A percentile compares a stretch with the other conserved stretches of the same genome.
phyloP scores from a whole-genome alignment of 371 early-diverging fungal species.

The Actinomucor elegans region DNA sequence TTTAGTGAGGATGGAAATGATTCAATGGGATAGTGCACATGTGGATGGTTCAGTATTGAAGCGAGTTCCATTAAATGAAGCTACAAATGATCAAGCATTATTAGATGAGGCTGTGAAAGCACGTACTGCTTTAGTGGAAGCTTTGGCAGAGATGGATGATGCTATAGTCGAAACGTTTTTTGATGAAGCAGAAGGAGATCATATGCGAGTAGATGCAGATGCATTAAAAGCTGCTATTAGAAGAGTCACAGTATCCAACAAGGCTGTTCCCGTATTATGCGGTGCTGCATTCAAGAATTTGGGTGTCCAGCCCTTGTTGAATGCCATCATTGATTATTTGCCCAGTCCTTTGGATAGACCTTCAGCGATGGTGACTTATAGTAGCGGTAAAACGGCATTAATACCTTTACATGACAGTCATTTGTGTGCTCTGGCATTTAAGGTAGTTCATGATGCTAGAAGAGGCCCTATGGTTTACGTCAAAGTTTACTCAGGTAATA shows the following conservation, averaged over 20 bases:
- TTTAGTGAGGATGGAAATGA: constrained; percentile 71
- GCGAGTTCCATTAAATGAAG: constrained; percentile 25
- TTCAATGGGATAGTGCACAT: constrained; percentile 61
- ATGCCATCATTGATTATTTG: constrained; percentile 82
- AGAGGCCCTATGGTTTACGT: constrained; percentile 92
- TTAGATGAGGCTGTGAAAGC: constrained; percentile 55
- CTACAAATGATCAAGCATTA: constrained; percentile 19
- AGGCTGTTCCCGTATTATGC: constrained; percentile 84
- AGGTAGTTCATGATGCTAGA: constrained; percentile 82
- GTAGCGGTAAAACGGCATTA: constrained; percentile 30
- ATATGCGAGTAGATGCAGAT: constrained; percentile 54
- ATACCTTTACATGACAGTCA: constrained; percentile 47
- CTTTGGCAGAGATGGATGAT: constrained; percentile 85
- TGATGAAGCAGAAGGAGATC: constrained; percentile 66
- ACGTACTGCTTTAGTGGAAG: constrained; percentile 76
- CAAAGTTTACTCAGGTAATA: constrained; percentile 86
- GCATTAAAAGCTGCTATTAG: constrained; percentile 73
- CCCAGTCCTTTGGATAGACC: constrained; percentile 81
- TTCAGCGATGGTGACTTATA: constrained; percentile 57
- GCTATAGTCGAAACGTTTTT: constrained; percentile 81
- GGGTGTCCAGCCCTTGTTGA: constrained; percentile 77
- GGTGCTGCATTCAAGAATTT: constrained; percentile 89
- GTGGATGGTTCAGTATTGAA: constrained; percentile 54
- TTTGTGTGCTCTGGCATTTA: constrained; percentile 91
- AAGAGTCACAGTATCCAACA: constrained; percentile 65